These are phyloP conservation scores for Lactarius pseudohatsudake DNA, from an alignment of 768 basidiomycete genomes.

Conservation along the genomic window DNA sequence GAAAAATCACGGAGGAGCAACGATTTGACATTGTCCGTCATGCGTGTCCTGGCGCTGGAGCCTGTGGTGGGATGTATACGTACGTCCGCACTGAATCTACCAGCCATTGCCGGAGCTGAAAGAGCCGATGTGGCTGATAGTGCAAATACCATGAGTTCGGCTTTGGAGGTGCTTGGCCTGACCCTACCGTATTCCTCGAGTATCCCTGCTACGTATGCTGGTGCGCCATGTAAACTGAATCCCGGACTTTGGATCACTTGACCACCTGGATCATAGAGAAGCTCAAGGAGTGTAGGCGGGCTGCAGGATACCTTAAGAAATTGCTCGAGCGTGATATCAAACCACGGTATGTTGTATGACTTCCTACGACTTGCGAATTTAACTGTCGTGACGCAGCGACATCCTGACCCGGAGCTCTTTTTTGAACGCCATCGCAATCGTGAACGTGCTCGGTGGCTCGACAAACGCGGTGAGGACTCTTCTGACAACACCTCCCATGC, in stretches of 20 bases:
- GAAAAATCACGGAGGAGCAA: constrained; percentile 77
- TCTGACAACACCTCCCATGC: neutral
- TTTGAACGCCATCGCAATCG: constrained; percentile 78
- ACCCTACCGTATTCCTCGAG: constrained; percentile 82
- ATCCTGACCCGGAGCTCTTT: constrained; percentile 71
- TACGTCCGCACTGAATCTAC: constrained; percentile 34
- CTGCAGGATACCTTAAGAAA: constrained; percentile 72
- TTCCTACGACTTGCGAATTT: neutral
- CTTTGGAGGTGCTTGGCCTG: constrained; percentile 81
- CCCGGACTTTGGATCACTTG: neutral
- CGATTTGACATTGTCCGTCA: constrained; percentile 82
- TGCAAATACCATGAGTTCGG: constrained; percentile 88
- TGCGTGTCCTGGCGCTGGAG: constrained; percentile 82
- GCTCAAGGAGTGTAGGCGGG: constrained; percentile 76
- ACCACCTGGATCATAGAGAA: constrained; percentile 52
- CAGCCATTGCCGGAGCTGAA: neutral
- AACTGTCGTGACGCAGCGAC: constrained; percentile 40
- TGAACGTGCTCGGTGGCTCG: constrained; percentile 81
- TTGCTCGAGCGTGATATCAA: constrained; percentile 79
- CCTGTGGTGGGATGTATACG: constrained; percentile 90
- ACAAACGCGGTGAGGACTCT: constrained; percentile 66
- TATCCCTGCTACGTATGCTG: constrained; percentile 69
- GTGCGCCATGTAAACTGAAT: constrained; percentile 38
- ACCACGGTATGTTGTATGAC: constrained; percentile 52
- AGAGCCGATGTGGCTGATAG: constrained; percentile 35